Evolutionary conservation across 2,329 filamentous ascomycete species (phyloP).

Genomic region (Fusarium nanum): DNA sequence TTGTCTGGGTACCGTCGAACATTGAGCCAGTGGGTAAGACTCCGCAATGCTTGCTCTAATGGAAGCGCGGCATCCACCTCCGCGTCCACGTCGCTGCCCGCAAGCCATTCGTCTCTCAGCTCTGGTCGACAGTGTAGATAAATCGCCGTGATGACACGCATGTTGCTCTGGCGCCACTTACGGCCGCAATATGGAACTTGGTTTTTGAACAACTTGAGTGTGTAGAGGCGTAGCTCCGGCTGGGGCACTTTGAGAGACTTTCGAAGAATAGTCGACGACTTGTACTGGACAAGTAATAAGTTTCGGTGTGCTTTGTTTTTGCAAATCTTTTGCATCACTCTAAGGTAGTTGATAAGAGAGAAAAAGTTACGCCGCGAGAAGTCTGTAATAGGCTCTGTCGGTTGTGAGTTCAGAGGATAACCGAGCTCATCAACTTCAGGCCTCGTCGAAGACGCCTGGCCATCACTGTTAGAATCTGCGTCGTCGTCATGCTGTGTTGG

Average conservation of each 20-base stretch:
- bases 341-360: slow-evolving; percentile 92
- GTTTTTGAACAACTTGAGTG: slow-evolving; percentile 97
- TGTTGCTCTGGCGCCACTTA: slow-evolving; percentile 98
- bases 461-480: slow-evolving; percentile 48
- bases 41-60: slow-evolving; percentile 88
- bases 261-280: slow-evolving; percentile 89
- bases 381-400: slow-evolving; percentile 81
- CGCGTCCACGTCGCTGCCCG: slow-evolving; percentile 89
- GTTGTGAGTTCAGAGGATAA: slow-evolving; percentile 77
- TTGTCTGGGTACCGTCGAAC: slow-evolving; percentile 82
- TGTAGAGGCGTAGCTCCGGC: slow-evolving; percentile 87
- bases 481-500: slow-evolving; percentile 51
- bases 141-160: slow-evolving; percentile 97
- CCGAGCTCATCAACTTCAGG: slow-evolving; percentile 88
- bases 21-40: slow-evolving; percentile 95
- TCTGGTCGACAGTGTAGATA: slow-evolving; percentile 95
- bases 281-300: slow-evolving; percentile 93
- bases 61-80: slow-evolving; percentile 94
- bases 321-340: slow-evolving; percentile 97
- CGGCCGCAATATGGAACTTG: slow-evolving; percentile 98
- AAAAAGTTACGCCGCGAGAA: slow-evolving; percentile 97
- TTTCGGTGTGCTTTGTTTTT: slow-evolving; percentile 96
- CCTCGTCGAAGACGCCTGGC: slow-evolving; percentile 51
- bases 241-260: slow-evolving; percentile 94
- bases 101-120: slow-evolving; percentile 93